These are phyloP conservation scores for Trypanosomatidae sp. DNA, from an alignment of 208 protist genomes.

Conservation along the genomic window DNA sequence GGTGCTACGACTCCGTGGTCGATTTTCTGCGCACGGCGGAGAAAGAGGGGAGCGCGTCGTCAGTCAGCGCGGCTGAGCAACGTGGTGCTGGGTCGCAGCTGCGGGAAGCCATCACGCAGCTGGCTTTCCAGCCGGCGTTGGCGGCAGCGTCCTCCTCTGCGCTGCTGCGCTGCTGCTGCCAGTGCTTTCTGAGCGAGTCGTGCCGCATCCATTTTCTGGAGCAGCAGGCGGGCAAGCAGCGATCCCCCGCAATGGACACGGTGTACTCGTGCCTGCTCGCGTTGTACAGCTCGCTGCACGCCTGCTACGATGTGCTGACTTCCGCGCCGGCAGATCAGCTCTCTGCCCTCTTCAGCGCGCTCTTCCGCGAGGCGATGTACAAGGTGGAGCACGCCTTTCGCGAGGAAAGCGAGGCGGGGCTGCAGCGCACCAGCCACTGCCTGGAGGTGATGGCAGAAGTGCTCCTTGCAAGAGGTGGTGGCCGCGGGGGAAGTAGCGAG, in stretches of 20 bases:
- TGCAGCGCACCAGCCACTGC: conserved; percentile 58
- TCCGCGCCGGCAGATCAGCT: conserved; percentile 21
- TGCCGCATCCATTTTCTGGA: conserved; percentile 56
- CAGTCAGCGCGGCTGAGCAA: no score
- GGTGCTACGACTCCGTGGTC: conserved; percentile 16
- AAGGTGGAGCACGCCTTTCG: conserved; percentile 58
- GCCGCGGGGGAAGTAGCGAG: no score
- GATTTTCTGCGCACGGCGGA: conserved; percentile 14
- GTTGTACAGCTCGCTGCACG: conserved; percentile 61
- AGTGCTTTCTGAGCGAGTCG: conserved; percentile 63
- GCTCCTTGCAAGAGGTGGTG: conserved; percentile 30
- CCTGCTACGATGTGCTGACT: conserved; percentile 43
- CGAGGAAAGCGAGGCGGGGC: conserved; percentile 25
- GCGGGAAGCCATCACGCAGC: conserved; percentile 10
- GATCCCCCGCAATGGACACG: conserved; percentile 41
- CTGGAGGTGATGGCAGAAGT: conserved; percentile 86
- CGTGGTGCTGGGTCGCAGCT: no score
- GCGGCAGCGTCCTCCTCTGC: conserved; percentile 9
- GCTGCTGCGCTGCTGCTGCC: conserved; percentile 59
- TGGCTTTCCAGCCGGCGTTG: conserved; percentile 20
- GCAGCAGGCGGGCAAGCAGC: conserved; percentile 35
- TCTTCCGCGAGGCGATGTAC: conserved; percentile 70
- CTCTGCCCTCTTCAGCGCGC: conserved; percentile 68
- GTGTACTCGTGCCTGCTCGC: conserved; percentile 61
- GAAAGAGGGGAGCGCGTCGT: no score